A percentile compares a stretch with the other conserved stretches of the same genome.
These are phyloP conservation scores for Yamadazyma sp. DNA, from an alignment of 805 yeast species.

Conservation along the genomic window DNA sequence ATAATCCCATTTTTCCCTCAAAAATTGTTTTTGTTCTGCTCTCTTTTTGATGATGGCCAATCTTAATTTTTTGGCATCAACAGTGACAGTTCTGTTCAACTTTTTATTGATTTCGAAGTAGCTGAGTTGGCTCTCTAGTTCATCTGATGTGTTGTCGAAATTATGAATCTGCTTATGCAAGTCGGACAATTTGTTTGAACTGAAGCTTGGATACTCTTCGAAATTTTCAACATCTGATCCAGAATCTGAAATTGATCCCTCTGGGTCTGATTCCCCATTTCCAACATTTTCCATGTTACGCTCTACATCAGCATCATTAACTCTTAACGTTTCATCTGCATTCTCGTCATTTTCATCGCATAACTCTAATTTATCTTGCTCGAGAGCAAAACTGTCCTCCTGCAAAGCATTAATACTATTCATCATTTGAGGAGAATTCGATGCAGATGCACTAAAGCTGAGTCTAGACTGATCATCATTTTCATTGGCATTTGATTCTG, in stretches of 20 bases:
- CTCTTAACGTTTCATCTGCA: conserved; percentile 23
- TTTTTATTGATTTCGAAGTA: conserved; percentile 30
- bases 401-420: conserved; percentile 28
- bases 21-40: conserved; percentile 26
- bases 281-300: conserved; percentile 23
- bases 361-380: conserved; percentile 33
- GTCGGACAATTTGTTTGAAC: conserved; percentile 18
- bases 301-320: conserved; percentile 26
- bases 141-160: conserved; percentile 32
- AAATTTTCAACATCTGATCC: conserved; percentile 13
- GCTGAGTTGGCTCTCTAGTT: conserved; percentile 29
- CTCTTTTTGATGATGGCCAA: conserved; percentile 32
- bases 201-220: conserved; percentile 6
- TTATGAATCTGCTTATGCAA: conserved; percentile 32
- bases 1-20: conserved; percentile 37
- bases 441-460: conserved; percentile 31
- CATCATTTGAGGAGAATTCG: conserved; percentile 39
- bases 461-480: conserved; percentile 13
- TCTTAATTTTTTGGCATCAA: conserved; percentile 31
- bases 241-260: conserved; percentile 15
- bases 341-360: conserved; percentile 20
- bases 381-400: conserved; percentile 30
- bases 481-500: conserved; percentile 1
- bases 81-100: conserved; percentile 27
- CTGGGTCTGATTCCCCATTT: conserved; percentile 20